Base-by-base conservation (phyloP, 202 grass and related monocot species). In the Bolboschoenoplectus hybrid region DNA sequence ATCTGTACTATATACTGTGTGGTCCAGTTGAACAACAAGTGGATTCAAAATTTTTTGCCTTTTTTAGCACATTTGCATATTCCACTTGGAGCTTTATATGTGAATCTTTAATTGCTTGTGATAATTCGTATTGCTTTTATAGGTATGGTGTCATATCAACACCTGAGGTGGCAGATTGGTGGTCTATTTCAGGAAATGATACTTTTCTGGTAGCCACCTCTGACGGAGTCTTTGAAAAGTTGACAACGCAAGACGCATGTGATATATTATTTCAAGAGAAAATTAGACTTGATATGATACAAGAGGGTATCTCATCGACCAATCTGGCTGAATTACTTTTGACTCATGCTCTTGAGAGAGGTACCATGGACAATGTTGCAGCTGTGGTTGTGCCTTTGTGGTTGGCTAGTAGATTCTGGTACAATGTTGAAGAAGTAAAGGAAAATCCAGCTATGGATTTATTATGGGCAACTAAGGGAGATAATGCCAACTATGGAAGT, bases 141-240 rank as follows among this genome's bases (percentile, higher is more conserved):
- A 98, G 96, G 56, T 95, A 89, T 84, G 96, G 96, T 86, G 93
- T 98, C 41, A 92, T 98, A 85, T 91, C 96, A 14, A 95, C 91
- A 87, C 96, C 96, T 83, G 92, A 98, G 78, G 50, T 98, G 19
- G 91, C 89, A 89, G 93, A 77, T 82, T 98, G 96, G 96, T 81
- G 89, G 58, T 53, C 85, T 87, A 85, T 98, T 73, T 93, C 89
- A 74, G 78, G 85, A 72, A 98, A 95, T 89, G 96, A 98, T 81
- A 95, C 71, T 82, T 95, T 93, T 89, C 84, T 98, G 83, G 88
- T 98, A 80, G 91, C 86, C 1, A 85, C 93, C 32, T 98, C 96
- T 82, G 96, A 98, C 83, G 96, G 93, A 10, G 62, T 98, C 63
- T 89, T 98, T 88, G 93, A 98, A 82, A 95, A 98, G 79, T 88